Evolutionary conservation across 768 basidiomycete genomes (phyloP).

Genomic region (Trametes cingulata): DNA sequence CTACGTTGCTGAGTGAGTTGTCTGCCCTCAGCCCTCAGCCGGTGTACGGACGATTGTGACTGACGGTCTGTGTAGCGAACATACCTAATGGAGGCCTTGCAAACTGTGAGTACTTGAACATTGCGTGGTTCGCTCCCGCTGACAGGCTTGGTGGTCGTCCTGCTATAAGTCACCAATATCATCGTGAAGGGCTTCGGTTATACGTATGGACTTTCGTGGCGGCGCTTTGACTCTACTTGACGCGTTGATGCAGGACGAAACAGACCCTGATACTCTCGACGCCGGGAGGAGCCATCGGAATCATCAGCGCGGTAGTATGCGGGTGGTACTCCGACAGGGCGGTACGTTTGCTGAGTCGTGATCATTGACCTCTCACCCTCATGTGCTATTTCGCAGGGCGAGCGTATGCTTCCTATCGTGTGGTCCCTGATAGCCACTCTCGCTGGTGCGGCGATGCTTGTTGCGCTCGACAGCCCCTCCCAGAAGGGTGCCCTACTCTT

Average conservation of each 20-base stretch:
- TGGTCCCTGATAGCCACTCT: constrained; percentile 61
- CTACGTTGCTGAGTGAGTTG: constrained; percentile 57
- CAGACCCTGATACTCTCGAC: constrained; percentile 63
- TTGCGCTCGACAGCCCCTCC: constrained; percentile 50
- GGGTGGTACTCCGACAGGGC: constrained; percentile 69
- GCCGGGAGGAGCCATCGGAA: constrained; percentile 53
- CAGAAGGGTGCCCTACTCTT: constrained; percentile 57
- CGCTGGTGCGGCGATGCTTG: constrained; percentile 45
- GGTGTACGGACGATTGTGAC: too few species aligned
- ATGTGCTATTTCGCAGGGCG: constrained; percentile 37
- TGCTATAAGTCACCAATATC: constrained; percentile 53
- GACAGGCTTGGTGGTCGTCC: background rate
- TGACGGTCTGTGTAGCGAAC: constrained; percentile 43
- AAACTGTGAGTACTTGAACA: constrained; percentile 47
- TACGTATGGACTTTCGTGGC: constrained; percentile 40
- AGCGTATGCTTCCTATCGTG: constrained; percentile 63
- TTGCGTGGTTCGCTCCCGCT: background rate
- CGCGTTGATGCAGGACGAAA: constrained; percentile 44
- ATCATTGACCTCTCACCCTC: too few species aligned
- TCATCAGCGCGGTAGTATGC: constrained; percentile 49
- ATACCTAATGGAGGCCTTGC: constrained; percentile 70
- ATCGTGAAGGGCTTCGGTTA: constrained; percentile 66
- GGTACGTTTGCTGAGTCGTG: constrained; percentile 33
- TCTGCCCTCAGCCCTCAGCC: background rate
- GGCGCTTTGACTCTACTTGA: background rate